Evolutionary conservation across 2,329 filamentous ascomycete species (phyloP).

Genomic region (Diaporthe sp.): DNA sequence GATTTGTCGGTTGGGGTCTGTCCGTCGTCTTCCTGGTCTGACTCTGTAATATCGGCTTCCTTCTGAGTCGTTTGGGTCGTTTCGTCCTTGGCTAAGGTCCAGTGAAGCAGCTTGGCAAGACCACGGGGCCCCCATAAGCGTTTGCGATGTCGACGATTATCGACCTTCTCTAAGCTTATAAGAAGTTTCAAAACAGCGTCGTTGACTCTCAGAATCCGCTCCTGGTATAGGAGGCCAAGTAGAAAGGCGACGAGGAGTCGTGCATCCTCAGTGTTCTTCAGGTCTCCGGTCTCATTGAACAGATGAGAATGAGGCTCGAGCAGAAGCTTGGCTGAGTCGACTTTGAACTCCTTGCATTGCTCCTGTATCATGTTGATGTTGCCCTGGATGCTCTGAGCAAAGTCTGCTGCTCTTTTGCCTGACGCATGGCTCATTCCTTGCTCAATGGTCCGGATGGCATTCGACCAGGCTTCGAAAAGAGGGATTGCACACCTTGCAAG

Average conservation of each 20-base stretch:
- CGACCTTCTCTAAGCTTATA: not conserved
- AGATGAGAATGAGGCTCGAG: not conserved
- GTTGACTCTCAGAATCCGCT: not conserved
- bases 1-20: not conserved
- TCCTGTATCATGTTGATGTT: not conserved
- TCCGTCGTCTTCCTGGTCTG: not conserved
- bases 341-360: not conserved
- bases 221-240: not conserved
- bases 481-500: not conserved
- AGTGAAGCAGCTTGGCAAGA: not conserved
- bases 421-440: not conserved
- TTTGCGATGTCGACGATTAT: not conserved
- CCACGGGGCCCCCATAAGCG: not conserved
- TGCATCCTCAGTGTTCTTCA: not conserved
- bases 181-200: not conserved
- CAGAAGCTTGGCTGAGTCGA: not conserved
- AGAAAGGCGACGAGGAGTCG: not conserved
- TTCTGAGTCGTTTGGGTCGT: slow-evolving; percentile 49
- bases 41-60: slow-evolving; percentile 44
- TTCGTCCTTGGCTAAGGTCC: not conserved
- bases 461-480: not conserved
- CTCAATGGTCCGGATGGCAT: not conserved
- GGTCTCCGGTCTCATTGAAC: not conserved
- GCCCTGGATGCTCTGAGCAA: not conserved
- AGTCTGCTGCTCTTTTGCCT: not conserved